Base-by-base conservation (phyloP, 2,329 filamentous ascomycete species). In the Phialemoniopsis sp. region DNA sequence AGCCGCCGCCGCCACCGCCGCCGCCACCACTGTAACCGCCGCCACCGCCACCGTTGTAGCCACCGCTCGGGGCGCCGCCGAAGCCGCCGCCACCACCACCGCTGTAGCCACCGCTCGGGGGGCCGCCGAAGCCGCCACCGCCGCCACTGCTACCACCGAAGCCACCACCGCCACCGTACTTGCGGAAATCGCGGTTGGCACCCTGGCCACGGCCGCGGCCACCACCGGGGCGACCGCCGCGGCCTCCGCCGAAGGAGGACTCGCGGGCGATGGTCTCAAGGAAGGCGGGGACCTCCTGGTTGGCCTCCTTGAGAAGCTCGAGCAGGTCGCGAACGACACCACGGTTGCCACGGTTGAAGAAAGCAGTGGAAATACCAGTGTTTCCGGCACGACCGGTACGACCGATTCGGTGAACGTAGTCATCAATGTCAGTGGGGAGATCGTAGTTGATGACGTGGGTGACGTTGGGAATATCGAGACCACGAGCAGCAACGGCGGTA, bases 351-450 rank as follows among this genome's bases (percentile, higher is more conserved):
- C 93, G 91, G 80, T 98, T 98, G 85, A 98, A 97, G 79, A 98
- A 98, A 41, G 93, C 93, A 54, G 93, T 98, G 6, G 93, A 88
- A 52, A 95, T 84, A 85, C 93, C 93, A 56, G 91, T 97, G 77
- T 98, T 98, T 66, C 93, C 93, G 50, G 93, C 93, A 89, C 93
- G 93, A 62, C 93, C 93, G 50, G 93, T 98, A 91, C 93, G 93
- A 84, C 93, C 93, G 58, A 98, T 98, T 65, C 93, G 88, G 69
- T 97, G 91, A 41, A 97, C 91, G 53, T 97, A 97, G 69, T 96
- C 91, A 57, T 97, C 91, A 58, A 96, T 95, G 59, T 96, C 91
- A 39, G 90, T 96, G 36, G 91, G 50, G 14, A 53, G 79, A 65
- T 98, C 93, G 66, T 98, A 98, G 76, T 98, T 98, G 77, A 98